A percentile compares a stretch with the other conserved stretches of the same genome.
These are phyloP conservation scores for Neofusicoccum laricinum DNA, from an alignment of 2,329 filamentous ascomycete genomes.

Conservation along the genomic window DNA sequence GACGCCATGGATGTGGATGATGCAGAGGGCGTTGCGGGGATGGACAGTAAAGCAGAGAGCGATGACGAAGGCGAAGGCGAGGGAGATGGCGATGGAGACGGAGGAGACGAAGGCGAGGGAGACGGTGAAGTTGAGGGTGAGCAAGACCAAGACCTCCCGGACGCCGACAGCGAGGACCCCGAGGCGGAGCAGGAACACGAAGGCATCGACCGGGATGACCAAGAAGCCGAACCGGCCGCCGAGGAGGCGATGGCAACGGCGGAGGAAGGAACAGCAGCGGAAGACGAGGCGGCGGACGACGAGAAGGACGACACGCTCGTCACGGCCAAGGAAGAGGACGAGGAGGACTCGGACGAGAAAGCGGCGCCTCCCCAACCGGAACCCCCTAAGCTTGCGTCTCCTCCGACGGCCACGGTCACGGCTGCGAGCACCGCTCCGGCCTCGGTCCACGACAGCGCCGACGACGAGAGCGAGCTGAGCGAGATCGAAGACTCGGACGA, in stretches of 20 bases:
- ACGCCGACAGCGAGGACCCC: slow-evolving; percentile 21
- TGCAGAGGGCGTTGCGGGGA: slow-evolving; percentile 23
- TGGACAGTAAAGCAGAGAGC: slow-evolving; percentile 50
- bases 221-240: slow-evolving; percentile 42
- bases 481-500: slow-evolving; percentile 45
- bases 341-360: not conserved
- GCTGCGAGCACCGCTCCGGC: not conserved
- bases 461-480: slow-evolving; percentile 55
- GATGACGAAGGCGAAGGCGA: slow-evolving; percentile 41
- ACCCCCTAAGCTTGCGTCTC: too few relatives aligned
- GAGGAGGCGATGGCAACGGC: slow-evolving; percentile 1
- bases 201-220: slow-evolving; percentile 42
- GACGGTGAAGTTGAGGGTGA: slow-evolving; percentile 41
- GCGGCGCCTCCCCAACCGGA: not conserved
- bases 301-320: not conserved
- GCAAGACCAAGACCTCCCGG: slow-evolving; percentile 38
- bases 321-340: slow-evolving; percentile 1
- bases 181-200: slow-evolving; percentile 42
- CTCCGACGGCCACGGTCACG: not conserved
- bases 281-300: not conserved
- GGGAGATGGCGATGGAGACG: slow-evolving; percentile 41
- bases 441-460: slow-evolving; percentile 53
- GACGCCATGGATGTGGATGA: not conserved
- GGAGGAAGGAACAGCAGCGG: not conserved
- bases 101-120: slow-evolving; percentile 26